Evolutionary conservation across 768 basidiomycete species (phyloP).

Genomic region (Amanita fuliginea): DNA sequence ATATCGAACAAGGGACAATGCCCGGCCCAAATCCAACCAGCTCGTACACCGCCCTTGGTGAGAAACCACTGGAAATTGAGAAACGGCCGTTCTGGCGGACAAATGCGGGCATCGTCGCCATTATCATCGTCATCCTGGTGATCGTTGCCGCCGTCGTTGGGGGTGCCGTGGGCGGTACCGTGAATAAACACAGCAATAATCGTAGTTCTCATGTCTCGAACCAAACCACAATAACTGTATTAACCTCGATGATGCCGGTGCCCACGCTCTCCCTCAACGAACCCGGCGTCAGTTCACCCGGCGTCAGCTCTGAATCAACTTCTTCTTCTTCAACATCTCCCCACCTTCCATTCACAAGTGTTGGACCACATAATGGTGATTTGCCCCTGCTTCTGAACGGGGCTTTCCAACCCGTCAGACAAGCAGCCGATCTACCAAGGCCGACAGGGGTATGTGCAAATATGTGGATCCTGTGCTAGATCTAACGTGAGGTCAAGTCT

Average conservation of each 20-base stretch:
- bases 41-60: conserved; percentile 9
- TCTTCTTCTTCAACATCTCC: too few relatives aligned
- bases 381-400: too few relatives aligned
- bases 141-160: conserved; percentile 43
- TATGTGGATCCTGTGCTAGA: neutral
- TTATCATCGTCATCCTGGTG: conserved; percentile 26
- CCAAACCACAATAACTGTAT: too few relatives aligned
- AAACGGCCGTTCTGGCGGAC: conserved; percentile 38
- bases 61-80: neutral
- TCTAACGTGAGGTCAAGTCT: neutral
- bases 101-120: conserved; percentile 28
- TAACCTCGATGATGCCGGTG: too few relatives aligned
- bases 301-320: too few relatives aligned
- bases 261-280: too few relatives aligned
- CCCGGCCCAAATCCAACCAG: neutral
- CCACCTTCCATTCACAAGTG: too few relatives aligned
- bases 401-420: neutral
- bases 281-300: too few relatives aligned
- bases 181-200: neutral
- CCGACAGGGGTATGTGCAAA: neutral
- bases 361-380: too few relatives aligned
- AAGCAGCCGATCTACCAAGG: neutral
- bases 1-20: conserved; percentile 9
- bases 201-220: too few relatives aligned
- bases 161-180: conserved; percentile 45